Percentiles rank a stretch among this genome's conserved stretches.
Evolutionary conservation across 2,329 filamentous ascomycete species (phyloP).

Genomic region (Fusarium sp.): DNA sequence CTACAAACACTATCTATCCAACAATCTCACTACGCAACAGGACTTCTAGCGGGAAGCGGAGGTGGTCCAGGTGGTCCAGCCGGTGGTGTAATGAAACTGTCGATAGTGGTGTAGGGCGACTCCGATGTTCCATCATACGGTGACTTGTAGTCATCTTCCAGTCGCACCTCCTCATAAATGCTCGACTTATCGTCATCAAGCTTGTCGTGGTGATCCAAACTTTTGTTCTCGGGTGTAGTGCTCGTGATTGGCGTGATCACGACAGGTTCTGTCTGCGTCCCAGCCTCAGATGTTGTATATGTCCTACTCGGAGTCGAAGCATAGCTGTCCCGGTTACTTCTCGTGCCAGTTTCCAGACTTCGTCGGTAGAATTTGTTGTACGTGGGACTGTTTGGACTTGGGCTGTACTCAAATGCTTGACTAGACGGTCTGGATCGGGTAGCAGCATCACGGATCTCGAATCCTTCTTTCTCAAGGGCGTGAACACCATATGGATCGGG

Average conservation of each 20-base stretch:
- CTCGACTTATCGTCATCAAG: constrained; percentile 8
- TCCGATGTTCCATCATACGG: constrained; percentile 1
- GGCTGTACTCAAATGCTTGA: constrained; percentile 51
- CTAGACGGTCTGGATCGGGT: constrained; percentile 50
- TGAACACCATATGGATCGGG: constrained; percentile 53
- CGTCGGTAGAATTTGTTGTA: constrained; percentile 51
- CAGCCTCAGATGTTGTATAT: constrained; percentile 41
- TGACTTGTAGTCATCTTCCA: neutral
- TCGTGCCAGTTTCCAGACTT: constrained; percentile 39
- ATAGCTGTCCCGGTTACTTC: constrained; percentile 38
- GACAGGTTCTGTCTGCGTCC: constrained; percentile 44
- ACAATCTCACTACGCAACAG: neutral
- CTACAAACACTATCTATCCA: neutral
- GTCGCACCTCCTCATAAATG: constrained; percentile 26
- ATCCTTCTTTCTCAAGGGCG: constrained; percentile 51
- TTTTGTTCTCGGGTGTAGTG: neutral
- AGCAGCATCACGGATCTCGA: constrained; percentile 52
- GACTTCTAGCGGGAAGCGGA: constrained; percentile 18
- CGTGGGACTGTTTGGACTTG: constrained; percentile 50
- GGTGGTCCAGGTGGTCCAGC: constrained; percentile 18
- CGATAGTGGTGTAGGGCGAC: neutral
- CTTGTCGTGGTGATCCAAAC: neutral
- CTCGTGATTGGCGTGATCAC: constrained; percentile 16
- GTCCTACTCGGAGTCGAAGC: constrained; percentile 28
- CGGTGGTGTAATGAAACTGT: constrained; percentile 9